Percentiles rank a stretch among this genome's conserved stretches.
Evolutionary conservation across 768 basidiomycete genomes (phyloP).

Genomic region (Boletus barrowsii): DNA sequence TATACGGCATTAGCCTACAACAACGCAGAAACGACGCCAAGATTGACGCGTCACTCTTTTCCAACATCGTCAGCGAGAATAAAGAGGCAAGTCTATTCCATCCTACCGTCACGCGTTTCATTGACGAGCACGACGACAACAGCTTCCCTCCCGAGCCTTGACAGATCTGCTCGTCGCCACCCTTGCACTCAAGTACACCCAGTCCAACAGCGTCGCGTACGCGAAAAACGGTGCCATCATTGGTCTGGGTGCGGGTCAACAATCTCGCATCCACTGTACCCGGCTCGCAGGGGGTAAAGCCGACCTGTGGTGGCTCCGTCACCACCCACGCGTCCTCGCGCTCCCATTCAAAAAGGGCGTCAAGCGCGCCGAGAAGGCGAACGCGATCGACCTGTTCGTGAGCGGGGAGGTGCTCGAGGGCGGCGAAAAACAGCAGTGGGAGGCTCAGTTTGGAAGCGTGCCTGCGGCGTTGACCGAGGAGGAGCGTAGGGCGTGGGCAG

Average conservation of each 20-base stretch:
- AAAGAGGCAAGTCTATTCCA: constrained; percentile 57
- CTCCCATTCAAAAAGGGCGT: constrained; percentile 97
- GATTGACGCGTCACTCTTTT: constrained; percentile 77
- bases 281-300: constrained; percentile 96
- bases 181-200: constrained; percentile 96
- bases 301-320: constrained; percentile 99
- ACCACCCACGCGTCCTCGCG: constrained; percentile 88
- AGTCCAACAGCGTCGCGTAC: constrained; percentile 98
- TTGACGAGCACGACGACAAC: constrained; percentile 1
- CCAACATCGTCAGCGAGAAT: constrained; percentile 86
- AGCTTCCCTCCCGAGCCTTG: constrained; percentile 75
- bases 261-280: constrained; percentile 99
- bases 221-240: constrained; percentile 89
- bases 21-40: constrained; percentile 89
- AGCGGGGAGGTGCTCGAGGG: constrained; percentile 86
- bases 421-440: constrained; percentile 89
- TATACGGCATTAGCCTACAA: constrained; percentile 87
- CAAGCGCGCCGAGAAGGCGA: constrained; percentile 97
- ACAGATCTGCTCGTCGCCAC: constrained; percentile 97
- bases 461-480: constrained; percentile 62
- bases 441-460: constrained; percentile 72
- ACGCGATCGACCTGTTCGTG: constrained; percentile 96
- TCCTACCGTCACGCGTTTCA: background rate
- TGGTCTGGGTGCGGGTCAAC: constrained; percentile 96
- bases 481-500: constrained; percentile 75